Evolutionary conservation across 345 rosid species (phyloP).

Genomic region (Nasturtium officinale): DNA sequence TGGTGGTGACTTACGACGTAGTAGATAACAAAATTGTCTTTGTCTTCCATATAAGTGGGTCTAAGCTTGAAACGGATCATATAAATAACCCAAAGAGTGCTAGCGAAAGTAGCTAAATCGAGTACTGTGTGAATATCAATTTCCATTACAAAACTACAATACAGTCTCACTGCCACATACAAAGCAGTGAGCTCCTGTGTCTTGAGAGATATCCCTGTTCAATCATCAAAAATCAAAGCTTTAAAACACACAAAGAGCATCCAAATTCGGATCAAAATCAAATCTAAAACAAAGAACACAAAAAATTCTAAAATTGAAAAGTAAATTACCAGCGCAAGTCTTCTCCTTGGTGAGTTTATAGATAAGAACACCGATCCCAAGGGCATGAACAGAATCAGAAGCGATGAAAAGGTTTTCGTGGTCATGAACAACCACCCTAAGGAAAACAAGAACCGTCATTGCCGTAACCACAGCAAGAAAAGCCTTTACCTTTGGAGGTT

Average conservation of each 20-base stretch:
- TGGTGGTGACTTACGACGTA: constrained; percentile 58
- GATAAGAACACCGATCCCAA: constrained; percentile 78
- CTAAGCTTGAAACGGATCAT: constrained; percentile 81
- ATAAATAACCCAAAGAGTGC: constrained; percentile 91
- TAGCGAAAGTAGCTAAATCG: constrained; percentile 70
- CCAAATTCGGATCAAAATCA: neutral
- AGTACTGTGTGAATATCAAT: constrained; percentile 85
- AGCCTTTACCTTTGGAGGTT: constrained; percentile 77
- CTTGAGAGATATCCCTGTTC: constrained; percentile 79
- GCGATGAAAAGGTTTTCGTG: constrained; percentile 89
- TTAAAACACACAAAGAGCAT: neutral
- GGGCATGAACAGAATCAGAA: constrained; percentile 82
- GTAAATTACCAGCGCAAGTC: constrained; percentile 74
- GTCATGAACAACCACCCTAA: constrained; percentile 74
- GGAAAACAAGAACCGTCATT: constrained; percentile 63
- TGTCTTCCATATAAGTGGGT: constrained; percentile 85
- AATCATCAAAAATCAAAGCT: constrained; percentile 20
- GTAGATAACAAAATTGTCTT: constrained; percentile 76
- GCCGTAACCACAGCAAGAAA: constrained; percentile 59
- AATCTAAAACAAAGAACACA: neutral
- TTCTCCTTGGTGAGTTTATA: constrained; percentile 88
- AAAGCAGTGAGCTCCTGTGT: constrained; percentile 88
- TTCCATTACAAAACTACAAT: constrained; percentile 92
- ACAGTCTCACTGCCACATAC: constrained; percentile 75
- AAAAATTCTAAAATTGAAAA: neutral